Evolutionary conservation across 2,329 filamentous ascomycete genomes (phyloP).

Genomic region (Cadophora malorum): DNA sequence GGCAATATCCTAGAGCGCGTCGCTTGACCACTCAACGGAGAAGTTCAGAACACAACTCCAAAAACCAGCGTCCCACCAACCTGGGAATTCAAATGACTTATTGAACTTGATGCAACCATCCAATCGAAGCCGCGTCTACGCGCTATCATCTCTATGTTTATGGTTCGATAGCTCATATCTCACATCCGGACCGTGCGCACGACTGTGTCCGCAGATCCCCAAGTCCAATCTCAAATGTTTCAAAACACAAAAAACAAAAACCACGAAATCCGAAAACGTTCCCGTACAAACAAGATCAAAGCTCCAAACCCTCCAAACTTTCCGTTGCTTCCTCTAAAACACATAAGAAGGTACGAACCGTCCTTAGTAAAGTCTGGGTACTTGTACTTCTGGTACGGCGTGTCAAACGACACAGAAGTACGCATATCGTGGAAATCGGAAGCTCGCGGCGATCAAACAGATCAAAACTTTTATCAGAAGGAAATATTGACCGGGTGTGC

Average conservation of each 20-base stretch:
- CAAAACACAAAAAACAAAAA: background rate
- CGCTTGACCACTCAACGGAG: background rate
- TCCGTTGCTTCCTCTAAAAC: background rate
- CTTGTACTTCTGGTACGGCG: no score
- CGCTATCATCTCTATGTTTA: background rate
- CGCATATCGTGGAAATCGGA: background rate
- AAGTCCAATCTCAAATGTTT: slow-evolving; percentile 5
- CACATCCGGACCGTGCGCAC: background rate
- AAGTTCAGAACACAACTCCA: background rate
- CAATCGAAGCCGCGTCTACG: background rate
- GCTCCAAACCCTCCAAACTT: background rate
- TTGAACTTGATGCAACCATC: background rate
- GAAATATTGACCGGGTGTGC: slow-evolving; percentile 2
- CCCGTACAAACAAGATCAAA: background rate
- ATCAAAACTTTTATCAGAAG: slow-evolving; percentile 19
- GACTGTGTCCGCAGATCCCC: background rate
- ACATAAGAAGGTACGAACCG: background rate
- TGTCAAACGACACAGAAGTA: background rate
- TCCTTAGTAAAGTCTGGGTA: background rate
- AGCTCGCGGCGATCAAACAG: slow-evolving; percentile 24
- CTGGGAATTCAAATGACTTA: background rate
- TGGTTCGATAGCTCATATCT: background rate
- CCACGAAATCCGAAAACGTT: background rate
- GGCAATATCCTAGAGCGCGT: background rate
- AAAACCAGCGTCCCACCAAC: background rate